Conservation (phyloP, 1,139 yeast genomes). For the Scheffersomyces insectosa region DNA sequence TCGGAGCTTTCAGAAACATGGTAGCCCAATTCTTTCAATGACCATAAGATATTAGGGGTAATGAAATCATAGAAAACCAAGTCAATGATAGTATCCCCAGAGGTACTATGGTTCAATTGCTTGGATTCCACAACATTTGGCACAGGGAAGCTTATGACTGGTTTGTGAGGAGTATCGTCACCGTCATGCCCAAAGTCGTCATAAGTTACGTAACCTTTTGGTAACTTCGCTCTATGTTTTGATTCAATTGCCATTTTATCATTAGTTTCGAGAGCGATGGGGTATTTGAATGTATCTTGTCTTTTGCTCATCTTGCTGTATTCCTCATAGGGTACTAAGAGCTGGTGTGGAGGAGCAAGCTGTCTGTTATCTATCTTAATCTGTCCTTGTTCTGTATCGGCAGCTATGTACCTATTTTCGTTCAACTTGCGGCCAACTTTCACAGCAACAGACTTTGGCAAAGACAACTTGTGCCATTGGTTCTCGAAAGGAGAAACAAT, state of each 20-base stretch:
- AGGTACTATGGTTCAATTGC: conserved; percentile 18
- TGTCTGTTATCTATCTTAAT: conserved; percentile 9
- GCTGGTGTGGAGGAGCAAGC: conserved; percentile 31
- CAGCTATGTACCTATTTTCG: conserved; percentile 44
- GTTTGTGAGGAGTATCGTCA: conserved; percentile 81
- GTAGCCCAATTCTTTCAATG: conserved; percentile 42
- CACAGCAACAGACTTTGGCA: conserved; percentile 54
- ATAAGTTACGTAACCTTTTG: conserved; percentile 72
- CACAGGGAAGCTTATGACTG: conserved; percentile 56
- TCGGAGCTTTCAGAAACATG: conserved; percentile 13
- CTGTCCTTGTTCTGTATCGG: conserved; percentile 1
- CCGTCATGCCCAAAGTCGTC: conserved; percentile 88
- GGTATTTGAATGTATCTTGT: background rate
- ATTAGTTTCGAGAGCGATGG: background rate
- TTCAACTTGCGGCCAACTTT: conserved; percentile 52
- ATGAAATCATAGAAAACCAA: conserved; percentile 80
- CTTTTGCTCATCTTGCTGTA: background rate
- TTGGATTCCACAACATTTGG: conserved; percentile 75
- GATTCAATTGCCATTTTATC: conserved; percentile 21
- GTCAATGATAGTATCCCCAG: conserved; percentile 47
- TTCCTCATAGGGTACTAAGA: background rate
- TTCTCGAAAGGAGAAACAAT: conserved; percentile 87
- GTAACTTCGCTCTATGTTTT: conserved; percentile 19
- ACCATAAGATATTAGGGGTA: conserved; percentile 59
- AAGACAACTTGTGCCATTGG: conserved; percentile 63